Conservation (phyloP, 768 basidiomycete species). For the Suillus lakei region DNA sequence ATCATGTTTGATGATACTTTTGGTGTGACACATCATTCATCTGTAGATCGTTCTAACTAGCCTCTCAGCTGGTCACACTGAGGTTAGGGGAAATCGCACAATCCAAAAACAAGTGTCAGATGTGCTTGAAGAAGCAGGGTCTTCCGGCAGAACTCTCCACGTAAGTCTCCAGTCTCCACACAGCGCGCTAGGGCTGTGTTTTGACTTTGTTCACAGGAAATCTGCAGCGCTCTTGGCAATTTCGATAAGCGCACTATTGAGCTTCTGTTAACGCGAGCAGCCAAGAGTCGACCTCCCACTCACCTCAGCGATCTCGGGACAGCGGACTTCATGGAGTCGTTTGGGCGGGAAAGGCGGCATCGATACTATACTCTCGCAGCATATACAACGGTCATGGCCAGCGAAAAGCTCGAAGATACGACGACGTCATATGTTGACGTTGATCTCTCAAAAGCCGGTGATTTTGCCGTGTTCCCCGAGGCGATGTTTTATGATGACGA, state of each 20-base stretch:
- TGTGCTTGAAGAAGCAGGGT: conserved; percentile 69
- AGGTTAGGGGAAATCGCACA: conserved; percentile 62
- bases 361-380: conserved; percentile 79
- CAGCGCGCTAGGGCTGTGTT: not conserved
- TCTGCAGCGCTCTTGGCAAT: conserved; percentile 61
- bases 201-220: conserved; percentile 50
- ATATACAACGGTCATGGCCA: conserved; percentile 64
- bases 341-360: conserved; percentile 85
- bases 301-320: conserved; percentile 78
- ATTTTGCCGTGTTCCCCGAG: conserved; percentile 51
- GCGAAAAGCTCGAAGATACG: conserved; percentile 66
- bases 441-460: conserved; percentile 56
- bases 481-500: conserved; percentile 60
- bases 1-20: conserved; percentile 33
- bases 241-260: conserved; percentile 87
- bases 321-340: conserved; percentile 76
- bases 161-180: conserved; percentile 41
- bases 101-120: conserved; percentile 84
- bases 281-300: conserved; percentile 63
- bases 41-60: not conserved
- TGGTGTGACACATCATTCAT: conserved; percentile 30
- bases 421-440: conserved; percentile 47
- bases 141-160: conserved; percentile 72
- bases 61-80: conserved; percentile 39
- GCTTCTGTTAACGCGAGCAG: conserved; percentile 73